Percentiles rank a stretch among this genome's conserved stretches.
Evolutionary conservation across 108 stramenopile species (phyloP).

Genomic region (Cyclotella distinguenda): DNA sequence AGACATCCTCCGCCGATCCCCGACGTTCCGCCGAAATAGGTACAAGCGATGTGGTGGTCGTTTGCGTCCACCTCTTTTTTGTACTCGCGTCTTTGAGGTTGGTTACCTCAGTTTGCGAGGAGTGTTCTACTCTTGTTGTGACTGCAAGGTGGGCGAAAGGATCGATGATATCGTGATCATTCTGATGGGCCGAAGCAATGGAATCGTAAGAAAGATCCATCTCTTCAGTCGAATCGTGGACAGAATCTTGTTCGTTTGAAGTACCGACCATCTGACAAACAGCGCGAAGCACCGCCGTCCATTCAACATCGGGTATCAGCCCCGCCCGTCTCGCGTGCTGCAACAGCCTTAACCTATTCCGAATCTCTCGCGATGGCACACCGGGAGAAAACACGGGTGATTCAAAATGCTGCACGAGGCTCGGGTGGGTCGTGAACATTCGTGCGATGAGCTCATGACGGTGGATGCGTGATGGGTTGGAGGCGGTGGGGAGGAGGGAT

Average conservation of each 20-base stretch:
- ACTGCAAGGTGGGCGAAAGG: slow-evolving; percentile 35
- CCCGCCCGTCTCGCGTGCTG: slow-evolving; percentile 60
- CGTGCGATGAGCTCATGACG: slow-evolving; percentile 46
- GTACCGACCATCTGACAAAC: slow-evolving; percentile 6
- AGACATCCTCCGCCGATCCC: slow-evolving; percentile 56
- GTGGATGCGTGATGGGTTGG: not conserved
- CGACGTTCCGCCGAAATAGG: slow-evolving; percentile 55
- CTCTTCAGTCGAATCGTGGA: slow-evolving; percentile 1
- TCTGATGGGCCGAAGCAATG: slow-evolving; percentile 12
- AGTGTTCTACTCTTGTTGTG: slow-evolving; percentile 9
- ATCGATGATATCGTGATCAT: slow-evolving; percentile 26
- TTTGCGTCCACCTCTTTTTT: slow-evolving; percentile 21
- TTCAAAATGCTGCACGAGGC: slow-evolving; percentile 57
- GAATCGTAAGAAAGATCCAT: slow-evolving; percentile 8
- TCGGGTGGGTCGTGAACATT: slow-evolving; percentile 65
- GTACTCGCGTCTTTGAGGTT: slow-evolving; percentile 6
- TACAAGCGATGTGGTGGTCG: slow-evolving; percentile 34
- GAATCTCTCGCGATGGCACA: slow-evolving; percentile 63
- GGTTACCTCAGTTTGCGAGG: not conserved
- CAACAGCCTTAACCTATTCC: slow-evolving; percentile 62
- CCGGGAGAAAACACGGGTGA: slow-evolving; percentile 71
- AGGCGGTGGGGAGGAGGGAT: slow-evolving; percentile 44
- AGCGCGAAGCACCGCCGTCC: slow-evolving; percentile 45
- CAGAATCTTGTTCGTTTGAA: not conserved
- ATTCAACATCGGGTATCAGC: slow-evolving; percentile 65